These are phyloP conservation scores for Hymenoscyphus salicellus DNA, from an alignment of 2,329 filamentous ascomycete genomes.

Conservation along the genomic window DNA sequence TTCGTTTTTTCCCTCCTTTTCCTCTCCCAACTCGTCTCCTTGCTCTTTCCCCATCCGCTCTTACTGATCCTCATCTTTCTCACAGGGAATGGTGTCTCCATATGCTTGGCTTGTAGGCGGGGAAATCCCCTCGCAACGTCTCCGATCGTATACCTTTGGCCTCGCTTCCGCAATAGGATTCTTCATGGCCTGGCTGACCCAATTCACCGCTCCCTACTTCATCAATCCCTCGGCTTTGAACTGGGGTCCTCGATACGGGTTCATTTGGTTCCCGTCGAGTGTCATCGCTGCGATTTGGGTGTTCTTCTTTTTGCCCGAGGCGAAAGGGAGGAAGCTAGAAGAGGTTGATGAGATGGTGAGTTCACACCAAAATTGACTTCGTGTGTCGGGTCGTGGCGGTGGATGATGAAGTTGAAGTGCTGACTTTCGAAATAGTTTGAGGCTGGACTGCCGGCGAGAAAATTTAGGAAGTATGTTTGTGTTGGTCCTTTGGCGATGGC, in stretches of 20 bases:
- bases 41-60: neutral
- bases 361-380: neutral
- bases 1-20: conserved; percentile 5
- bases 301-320: conserved; percentile 55
- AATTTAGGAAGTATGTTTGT: conserved; percentile 18
- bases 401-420: neutral
- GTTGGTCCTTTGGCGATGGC: conserved; percentile 10
- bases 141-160: conserved; percentile 56
- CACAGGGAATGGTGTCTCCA: conserved; percentile 35
- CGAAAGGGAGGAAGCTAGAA: conserved; percentile 44
- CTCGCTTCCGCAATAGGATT: conserved; percentile 53
- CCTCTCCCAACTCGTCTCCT: no score
- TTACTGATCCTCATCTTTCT: neutral
- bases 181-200: conserved; percentile 49
- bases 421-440: conserved; percentile 13
- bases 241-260: conserved; percentile 58
- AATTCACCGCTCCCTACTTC: conserved; percentile 58
- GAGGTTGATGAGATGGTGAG: conserved; percentile 45
- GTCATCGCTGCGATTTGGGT: conserved; percentile 40
- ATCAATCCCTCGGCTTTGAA: conserved; percentile 53
- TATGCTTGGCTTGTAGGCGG: conserved; percentile 59
- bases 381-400: neutral
- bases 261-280: conserved; percentile 45
- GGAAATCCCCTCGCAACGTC: conserved; percentile 54
- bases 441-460: conserved; percentile 14